phyloP scores from a whole-genome alignment of 106 monocot species.

The Acorus calamus region DNA sequence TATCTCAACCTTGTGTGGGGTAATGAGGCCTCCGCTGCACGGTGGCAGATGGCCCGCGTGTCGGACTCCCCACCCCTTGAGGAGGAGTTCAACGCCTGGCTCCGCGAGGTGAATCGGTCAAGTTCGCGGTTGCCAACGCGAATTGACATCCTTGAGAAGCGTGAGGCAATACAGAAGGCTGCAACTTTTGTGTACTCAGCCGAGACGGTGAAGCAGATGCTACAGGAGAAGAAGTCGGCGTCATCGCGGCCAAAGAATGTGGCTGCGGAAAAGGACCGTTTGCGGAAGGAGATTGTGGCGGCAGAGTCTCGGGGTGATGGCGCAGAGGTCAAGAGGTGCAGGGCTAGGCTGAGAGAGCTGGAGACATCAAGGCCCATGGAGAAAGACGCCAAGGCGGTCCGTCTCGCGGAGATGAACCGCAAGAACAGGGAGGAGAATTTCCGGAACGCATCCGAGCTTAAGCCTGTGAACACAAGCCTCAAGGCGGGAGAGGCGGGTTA shows the following conservation, averaged over 20 bases:
- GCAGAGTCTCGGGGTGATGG: constrained; percentile 48
- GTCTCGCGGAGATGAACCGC: constrained; percentile 80
- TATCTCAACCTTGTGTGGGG: constrained; percentile 73
- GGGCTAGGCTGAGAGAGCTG: constrained; percentile 46
- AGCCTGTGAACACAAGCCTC: constrained; percentile 63
- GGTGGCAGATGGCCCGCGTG: constrained; percentile 85
- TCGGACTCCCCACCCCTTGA: constrained; percentile 57
- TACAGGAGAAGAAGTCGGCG: constrained; percentile 76
- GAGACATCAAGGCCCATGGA: constrained; percentile 32
- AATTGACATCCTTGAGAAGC: constrained; percentile 51
- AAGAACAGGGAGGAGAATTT: constrained; percentile 88
- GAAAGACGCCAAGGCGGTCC: constrained; percentile 70
- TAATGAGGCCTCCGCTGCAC: constrained; percentile 50
- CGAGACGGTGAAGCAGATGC: constrained; percentile 81
- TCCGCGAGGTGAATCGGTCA: constrained; percentile 41
- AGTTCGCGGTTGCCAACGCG: constrained; percentile 40
- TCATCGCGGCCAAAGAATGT: constrained; percentile 66
- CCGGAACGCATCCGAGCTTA: constrained; percentile 74
- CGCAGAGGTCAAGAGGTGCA: constrained; percentile 47
- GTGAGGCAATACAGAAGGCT: constrained; percentile 45
- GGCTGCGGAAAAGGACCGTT: constrained; percentile 78
- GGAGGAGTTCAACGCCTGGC: constrained; percentile 65
- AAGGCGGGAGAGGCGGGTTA: constrained; percentile 92
- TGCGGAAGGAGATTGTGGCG: constrained; percentile 68
- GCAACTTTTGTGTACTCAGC: constrained; percentile 77